These are phyloP conservation scores for Diaporthe citriasiana DNA, from an alignment of 2,329 filamentous ascomycete species.

Conservation along the genomic window DNA sequence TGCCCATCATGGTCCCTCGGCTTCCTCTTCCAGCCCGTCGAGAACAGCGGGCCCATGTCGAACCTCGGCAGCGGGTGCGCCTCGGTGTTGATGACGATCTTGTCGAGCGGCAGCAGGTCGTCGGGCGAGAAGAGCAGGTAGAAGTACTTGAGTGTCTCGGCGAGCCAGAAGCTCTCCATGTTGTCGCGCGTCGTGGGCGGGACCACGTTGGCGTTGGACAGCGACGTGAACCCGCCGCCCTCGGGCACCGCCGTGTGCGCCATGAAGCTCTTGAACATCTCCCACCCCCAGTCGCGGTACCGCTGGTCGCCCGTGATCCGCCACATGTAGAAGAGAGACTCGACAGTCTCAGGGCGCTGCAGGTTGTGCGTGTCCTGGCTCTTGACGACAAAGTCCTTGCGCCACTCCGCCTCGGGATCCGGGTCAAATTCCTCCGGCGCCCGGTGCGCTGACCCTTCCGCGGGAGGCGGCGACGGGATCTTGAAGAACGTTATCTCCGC, in stretches of 20 bases:
- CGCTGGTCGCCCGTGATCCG: slow-evolving; percentile 90
- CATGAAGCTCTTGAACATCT: slow-evolving; percentile 95
- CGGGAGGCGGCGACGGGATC: slow-evolving; percentile 76
- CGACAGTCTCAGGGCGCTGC: slow-evolving; percentile 96
- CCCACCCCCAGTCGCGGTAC: slow-evolving; percentile 98
- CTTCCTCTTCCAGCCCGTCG: slow-evolving; percentile 85
- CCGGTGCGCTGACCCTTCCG: slow-evolving; percentile 68
- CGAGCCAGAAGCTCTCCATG: slow-evolving; percentile 99
- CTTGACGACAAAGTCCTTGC: slow-evolving; percentile 84
- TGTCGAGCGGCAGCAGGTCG: slow-evolving; percentile 85
- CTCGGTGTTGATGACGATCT: slow-evolving; percentile 95
- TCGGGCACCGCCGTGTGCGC: slow-evolving; percentile 86
- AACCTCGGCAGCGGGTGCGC: slow-evolving; percentile 92
- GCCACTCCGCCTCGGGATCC: slow-evolving; percentile 74
- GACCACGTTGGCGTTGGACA: slow-evolving; percentile 79
- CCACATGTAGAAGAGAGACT: slow-evolving; percentile 98
- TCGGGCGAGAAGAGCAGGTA: slow-evolving; percentile 92
- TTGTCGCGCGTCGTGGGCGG: slow-evolving; percentile 84
- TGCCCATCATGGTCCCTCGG: slow-evolving; percentile 65
- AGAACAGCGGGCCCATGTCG: slow-evolving; percentile 81
- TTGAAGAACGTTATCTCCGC: slow-evolving; percentile 95
- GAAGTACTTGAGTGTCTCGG: slow-evolving; percentile 97
- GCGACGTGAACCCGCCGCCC: slow-evolving; percentile 84
- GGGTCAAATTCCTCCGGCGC: slow-evolving; percentile 65
- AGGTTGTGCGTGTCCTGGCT: slow-evolving; percentile 90